Conservation (phyloP, 129 eudicot species). For the Escallonia herrerae region DNA sequence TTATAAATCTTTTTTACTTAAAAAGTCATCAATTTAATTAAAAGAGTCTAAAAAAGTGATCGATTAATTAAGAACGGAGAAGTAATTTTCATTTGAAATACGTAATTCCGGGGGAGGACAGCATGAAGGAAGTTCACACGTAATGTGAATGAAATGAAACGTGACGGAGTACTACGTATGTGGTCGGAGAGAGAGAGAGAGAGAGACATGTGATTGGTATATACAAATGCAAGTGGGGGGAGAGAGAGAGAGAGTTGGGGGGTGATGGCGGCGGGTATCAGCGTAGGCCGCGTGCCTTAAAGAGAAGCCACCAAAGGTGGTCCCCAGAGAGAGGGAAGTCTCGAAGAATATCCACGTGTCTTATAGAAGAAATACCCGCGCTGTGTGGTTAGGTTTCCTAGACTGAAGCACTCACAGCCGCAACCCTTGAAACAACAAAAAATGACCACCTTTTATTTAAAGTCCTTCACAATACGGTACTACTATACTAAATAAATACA, state of each 20-base stretch:
- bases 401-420: slow-evolving; percentile 20
- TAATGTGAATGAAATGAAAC: slow-evolving; percentile 7
- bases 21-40: no score
- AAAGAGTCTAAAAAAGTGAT: no score
- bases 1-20: no score
- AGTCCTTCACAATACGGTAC: no score
- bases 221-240: neutral
- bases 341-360: slow-evolving; percentile 18
- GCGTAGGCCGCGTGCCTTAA: slow-evolving; percentile 26
- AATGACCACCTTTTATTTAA: no score
- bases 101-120: neutral
- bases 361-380: neutral
- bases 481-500: no score
- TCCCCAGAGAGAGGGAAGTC: slow-evolving; percentile 10
- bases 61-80: no score
- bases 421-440: slow-evolving; percentile 18
- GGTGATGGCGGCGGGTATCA: slow-evolving; percentile 26
- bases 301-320: slow-evolving; percentile 19
- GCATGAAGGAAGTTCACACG: neutral
- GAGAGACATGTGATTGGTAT: no score
- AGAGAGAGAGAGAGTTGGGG: slow-evolving; percentile 1
- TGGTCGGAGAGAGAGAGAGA: neutral
- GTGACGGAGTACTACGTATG: slow-evolving; percentile 10
- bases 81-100: no score
- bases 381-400: neutral